phyloP scores from a whole-genome alignment of 176 grass and related monocot species.

The Oryza punctata region DNA sequence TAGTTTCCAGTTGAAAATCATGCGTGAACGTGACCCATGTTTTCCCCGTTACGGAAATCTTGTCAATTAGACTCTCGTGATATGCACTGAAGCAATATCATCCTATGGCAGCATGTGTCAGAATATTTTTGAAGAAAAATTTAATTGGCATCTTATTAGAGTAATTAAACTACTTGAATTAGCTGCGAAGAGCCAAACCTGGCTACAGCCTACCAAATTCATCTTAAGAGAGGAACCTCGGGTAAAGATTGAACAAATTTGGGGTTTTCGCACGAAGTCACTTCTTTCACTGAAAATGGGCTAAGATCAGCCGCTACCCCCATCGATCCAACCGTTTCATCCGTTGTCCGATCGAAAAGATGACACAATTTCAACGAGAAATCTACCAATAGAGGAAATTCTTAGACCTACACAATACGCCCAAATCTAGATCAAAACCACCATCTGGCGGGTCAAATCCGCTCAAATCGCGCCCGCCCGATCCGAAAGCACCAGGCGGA shows the following conservation, averaged over 20 bases:
- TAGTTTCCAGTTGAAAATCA: not conserved
- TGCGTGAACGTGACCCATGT: not conserved
- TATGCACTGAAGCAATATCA: not conserved
- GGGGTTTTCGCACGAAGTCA: not conserved
- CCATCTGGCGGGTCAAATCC: constrained; percentile 25
- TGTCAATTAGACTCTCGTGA: not conserved
- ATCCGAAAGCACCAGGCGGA: not conserved
- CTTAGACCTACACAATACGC: not conserved
- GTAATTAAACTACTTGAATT: not conserved
- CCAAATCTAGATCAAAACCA: constrained; percentile 32
- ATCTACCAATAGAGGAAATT: not conserved
- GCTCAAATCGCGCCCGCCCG: not conserved
- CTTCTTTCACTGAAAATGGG: not conserved
- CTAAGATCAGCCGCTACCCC: not conserved
- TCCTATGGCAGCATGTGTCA: too few species aligned
- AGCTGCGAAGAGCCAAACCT: not conserved
- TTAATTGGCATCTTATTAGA: not conserved
- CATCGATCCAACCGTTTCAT: not conserved
- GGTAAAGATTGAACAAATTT: not conserved
- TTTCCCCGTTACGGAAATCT: not conserved
- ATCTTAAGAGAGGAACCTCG: not conserved
- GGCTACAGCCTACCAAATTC: not conserved
- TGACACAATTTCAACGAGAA: not conserved
- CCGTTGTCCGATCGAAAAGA: not conserved
- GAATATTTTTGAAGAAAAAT: not conserved